Evolutionary conservation across 2,329 filamentous ascomycete species (phyloP).

Genomic region (Ceratocystis harringtonii): DNA sequence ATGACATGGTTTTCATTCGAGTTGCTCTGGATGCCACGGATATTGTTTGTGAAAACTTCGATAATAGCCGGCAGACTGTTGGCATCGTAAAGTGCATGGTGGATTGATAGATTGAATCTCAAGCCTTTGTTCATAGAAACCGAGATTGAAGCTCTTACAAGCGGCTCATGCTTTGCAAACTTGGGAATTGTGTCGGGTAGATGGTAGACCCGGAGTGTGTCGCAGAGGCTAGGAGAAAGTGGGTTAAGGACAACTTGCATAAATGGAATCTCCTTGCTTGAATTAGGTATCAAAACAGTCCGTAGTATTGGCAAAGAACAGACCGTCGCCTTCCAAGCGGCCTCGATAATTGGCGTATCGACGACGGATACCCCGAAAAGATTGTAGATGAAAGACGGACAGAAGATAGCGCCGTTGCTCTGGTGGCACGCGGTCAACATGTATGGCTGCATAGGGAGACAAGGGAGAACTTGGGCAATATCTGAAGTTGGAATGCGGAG

Average conservation of each 20-base stretch:
- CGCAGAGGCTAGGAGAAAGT: conserved; percentile 1
- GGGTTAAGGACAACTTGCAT: conserved; percentile 45
- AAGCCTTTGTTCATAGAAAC: conserved; percentile 19
- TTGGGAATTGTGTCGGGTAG: not conserved
- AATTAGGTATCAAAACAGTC: conserved; percentile 46
- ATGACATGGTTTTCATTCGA: not conserved
- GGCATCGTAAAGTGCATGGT: conserved; percentile 81
- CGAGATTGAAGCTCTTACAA: conserved; percentile 13
- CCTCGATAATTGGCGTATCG: conserved; percentile 37
- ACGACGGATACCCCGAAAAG: conserved; percentile 29
- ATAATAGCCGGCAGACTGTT: conserved; percentile 57
- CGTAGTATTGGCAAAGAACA: conserved; percentile 48
- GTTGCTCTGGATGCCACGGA: not conserved
- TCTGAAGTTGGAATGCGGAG: conserved; percentile 27
- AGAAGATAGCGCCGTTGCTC: conserved; percentile 52
- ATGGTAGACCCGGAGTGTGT: not conserved
- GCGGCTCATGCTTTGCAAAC: not conserved
- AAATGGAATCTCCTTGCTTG: conserved; percentile 34
- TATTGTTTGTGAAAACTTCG: conserved; percentile 23
- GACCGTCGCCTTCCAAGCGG: conserved; percentile 48
- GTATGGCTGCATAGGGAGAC: conserved; percentile 63
- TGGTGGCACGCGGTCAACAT: conserved; percentile 67
- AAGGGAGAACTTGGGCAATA: conserved; percentile 48
- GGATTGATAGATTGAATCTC: conserved; percentile 44
- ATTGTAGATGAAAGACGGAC: conserved; percentile 52